These are phyloP conservation scores for Fagus sylvatica DNA, from an alignment of 306 rosid genomes.

Conservation along the genomic window DNA sequence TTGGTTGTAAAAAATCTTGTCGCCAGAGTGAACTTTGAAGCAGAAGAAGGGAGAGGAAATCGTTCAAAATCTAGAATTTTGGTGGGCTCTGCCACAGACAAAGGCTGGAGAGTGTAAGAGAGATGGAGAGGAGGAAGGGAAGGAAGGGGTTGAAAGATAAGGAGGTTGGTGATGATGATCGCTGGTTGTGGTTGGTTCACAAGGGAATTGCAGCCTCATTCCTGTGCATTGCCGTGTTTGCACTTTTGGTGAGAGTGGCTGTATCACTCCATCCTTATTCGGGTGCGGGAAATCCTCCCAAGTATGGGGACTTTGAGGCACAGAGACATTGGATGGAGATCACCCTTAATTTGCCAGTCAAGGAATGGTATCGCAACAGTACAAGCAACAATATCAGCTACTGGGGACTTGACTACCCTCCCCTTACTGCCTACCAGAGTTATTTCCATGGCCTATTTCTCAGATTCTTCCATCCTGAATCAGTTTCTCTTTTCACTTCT, in stretches of 20 bases:
- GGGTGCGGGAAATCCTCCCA: conserved; percentile 76
- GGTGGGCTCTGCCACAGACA: not conserved
- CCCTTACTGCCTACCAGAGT: conserved; percentile 93
- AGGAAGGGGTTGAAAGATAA: conserved; percentile 13
- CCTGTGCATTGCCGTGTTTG: conserved; percentile 54
- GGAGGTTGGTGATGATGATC: conserved; percentile 23
- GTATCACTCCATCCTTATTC: conserved; percentile 84
- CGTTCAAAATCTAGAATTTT: not conserved
- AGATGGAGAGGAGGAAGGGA: conserved; percentile 26
- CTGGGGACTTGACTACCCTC: conserved; percentile 98
- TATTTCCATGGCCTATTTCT: conserved; percentile 71
- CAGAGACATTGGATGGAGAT: conserved; percentile 99
- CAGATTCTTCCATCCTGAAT: conserved; percentile 54
- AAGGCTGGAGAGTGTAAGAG: not conserved
- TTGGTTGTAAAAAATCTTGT: no score
- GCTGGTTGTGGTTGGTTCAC: conserved; percentile 62
- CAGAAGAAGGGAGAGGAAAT: no score
- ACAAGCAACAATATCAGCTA: conserved; percentile 69
- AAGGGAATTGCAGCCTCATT: conserved; percentile 52
- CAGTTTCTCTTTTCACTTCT: conserved; percentile 65
- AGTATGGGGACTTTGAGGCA: conserved; percentile 86
- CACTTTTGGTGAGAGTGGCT: conserved; percentile 59
- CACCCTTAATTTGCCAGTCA: conserved; percentile 65
- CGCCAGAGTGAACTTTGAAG: no score
- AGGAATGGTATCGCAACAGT: conserved; percentile 75